Evolutionary conservation across 225 moss, liverwort and hornwort genomes (phyloP), one percentile per base, ranked within the genome.

Genomic region (Takakia lepidozioides): DNA sequence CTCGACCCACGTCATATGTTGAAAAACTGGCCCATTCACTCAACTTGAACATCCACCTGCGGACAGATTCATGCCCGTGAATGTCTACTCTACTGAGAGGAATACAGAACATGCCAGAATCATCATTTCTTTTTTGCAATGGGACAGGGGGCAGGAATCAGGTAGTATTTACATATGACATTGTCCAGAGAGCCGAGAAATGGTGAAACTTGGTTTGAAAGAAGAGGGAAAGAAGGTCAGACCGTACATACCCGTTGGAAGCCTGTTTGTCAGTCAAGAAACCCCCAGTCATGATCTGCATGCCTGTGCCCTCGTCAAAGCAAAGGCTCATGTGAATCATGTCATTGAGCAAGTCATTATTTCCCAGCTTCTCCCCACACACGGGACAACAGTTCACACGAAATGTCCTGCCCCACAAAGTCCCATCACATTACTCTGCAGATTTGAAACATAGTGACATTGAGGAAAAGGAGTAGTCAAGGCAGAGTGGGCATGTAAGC

Each of bases 251-350:
- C 98, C 98, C 98, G 65, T 85, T 69, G 35, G 98, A 69, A 47
- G 98, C 98, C 74, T 98, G 91, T 48, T 87, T 91, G 40, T 98
- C 98, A 40, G 98, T 98, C 49, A 98, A 48, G 63, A 98, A 98
- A 20, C 98, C 98, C 63, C 98, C 98, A 13, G 84, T 87, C 98
- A 98, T 98, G 5, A 76, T 77, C 62, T 83, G 83, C 62, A 47
- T 81, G 43, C 98, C 98, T 25, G 85, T 98, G 59, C 98, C 98
- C 49, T 98, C 91, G 67, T 98, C 98, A 74, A 98, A 98, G 63
- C 98, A 98, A 55, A 98, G 85, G 59, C 82, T 98, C 82, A 98
- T 87, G 54, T 98, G 98, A 43, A 98, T 87, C 37, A 91, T 79
- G 46, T 98, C 91, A 87, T 91, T 91, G 10, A 91, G 81, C 60